Conservation (phyloP, 1,284 basidiomycete genomes). For the Ustilago curta region DNA sequence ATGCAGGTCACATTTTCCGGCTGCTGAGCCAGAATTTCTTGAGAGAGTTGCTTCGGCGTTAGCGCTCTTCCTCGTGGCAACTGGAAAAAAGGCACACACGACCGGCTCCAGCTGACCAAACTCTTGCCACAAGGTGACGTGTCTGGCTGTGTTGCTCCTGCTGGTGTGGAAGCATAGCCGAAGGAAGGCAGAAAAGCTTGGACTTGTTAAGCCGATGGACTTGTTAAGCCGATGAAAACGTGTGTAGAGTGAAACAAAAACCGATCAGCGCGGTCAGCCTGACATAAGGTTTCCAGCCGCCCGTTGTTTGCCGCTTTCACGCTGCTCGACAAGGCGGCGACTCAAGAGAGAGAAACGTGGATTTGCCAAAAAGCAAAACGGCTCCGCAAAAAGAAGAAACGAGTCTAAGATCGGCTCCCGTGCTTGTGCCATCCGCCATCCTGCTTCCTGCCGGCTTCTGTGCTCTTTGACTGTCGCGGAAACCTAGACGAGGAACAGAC, state of each 20-base stretch:
- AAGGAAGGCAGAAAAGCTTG: too few relatives aligned
- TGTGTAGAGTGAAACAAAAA: background rate
- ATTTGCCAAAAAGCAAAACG: background rate
- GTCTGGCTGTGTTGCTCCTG: slow-evolving; percentile 2
- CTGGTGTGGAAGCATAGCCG: background rate
- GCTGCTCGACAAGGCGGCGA: slow-evolving; percentile 1
- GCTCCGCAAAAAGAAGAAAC: slow-evolving; percentile 9
- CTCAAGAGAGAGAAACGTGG: background rate
- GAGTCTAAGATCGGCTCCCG: slow-evolving; percentile 9
- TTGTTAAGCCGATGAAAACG: background rate
- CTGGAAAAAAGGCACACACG: too few relatives aligned
- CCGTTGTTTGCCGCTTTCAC: slow-evolving; percentile 16
- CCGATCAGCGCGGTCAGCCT: slow-evolving; percentile 13
- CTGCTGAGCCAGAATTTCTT: background rate
- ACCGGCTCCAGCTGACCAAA: background rate
- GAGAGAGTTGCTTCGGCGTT: background rate
- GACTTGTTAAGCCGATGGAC: background rate
- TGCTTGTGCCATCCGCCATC: background rate
- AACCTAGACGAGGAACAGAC: background rate
- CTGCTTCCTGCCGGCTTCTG: background rate
- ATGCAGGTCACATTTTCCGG: slow-evolving; percentile 4
- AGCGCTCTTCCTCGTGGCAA: background rate
- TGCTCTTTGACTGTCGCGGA: background rate
- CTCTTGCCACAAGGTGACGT: slow-evolving; percentile 6
- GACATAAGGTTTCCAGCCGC: slow-evolving; percentile 18